Percentiles rank a stretch among this genome's conserved stretches.
Conservation (phyloP, 1,139 yeast species). For the Hemisphaericaspora subhashii region DNA sequence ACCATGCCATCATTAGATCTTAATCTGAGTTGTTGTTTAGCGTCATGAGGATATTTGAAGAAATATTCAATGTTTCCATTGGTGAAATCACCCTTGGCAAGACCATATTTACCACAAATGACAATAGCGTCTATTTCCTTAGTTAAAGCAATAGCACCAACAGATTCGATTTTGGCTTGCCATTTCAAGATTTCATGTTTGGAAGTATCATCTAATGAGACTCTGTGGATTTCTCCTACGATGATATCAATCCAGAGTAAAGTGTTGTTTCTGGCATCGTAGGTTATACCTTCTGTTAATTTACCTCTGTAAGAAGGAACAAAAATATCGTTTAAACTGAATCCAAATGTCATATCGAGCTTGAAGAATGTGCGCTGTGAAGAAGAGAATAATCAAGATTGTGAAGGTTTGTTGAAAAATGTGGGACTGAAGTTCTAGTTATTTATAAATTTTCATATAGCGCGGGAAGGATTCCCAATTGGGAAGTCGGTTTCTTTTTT, state of each 20-base stretch:
- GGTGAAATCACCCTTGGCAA: conserved; percentile 49
- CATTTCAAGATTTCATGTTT: conserved; percentile 45
- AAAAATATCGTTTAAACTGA: conserved; percentile 27
- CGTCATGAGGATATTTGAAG: conserved; percentile 42
- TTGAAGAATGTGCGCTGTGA: neutral
- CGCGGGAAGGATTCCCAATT: conserved; percentile 4
- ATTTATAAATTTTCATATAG: neutral
- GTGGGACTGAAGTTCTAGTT: neutral
- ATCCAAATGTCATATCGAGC: conserved; percentile 10
- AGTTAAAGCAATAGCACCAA: conserved; percentile 69
- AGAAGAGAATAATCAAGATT: neutral
- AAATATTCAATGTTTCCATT: conserved; percentile 44
- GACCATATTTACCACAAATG: conserved; percentile 59
- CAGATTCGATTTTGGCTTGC: conserved; percentile 35
- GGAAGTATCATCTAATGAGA: conserved; percentile 21
- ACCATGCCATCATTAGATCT: conserved; percentile 76
- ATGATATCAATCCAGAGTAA: conserved; percentile 72
- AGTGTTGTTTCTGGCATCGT: conserved; percentile 55
- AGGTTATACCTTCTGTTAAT: conserved; percentile 67
- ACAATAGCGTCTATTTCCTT: conserved; percentile 40
- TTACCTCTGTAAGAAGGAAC: conserved; percentile 50
- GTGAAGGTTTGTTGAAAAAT: neutral
- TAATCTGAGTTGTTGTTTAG: conserved; percentile 29
- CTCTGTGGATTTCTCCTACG: conserved; percentile 56
- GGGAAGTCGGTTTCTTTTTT: neutral